These are phyloP conservation scores for Discostella stelligeroides DNA, from an alignment of 108 stramenopile species.

Conservation along the genomic window DNA sequence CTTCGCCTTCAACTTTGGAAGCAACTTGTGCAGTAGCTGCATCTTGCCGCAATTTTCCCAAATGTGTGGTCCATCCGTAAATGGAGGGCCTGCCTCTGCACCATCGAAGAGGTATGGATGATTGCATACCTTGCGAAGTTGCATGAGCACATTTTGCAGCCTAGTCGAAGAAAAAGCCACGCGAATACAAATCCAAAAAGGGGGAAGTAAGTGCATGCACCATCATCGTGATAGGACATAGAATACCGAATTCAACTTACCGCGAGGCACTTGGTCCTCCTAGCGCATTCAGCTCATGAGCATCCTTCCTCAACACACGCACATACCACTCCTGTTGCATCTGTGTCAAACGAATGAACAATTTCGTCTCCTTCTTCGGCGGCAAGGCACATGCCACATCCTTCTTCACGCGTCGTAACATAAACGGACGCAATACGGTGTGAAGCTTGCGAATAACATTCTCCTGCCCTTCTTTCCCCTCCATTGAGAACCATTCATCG, in stretches of 20 bases:
- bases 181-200: too few relatives aligned
- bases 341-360: slow-evolving; percentile 86
- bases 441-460: slow-evolving; percentile 97
- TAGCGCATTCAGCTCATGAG: slow-evolving; percentile 88
- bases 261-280: slow-evolving; percentile 93
- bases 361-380: slow-evolving; percentile 94
- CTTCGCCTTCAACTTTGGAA: slow-evolving; percentile 89
- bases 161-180: too few relatives aligned
- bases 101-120: slow-evolving; percentile 99
- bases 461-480: slow-evolving; percentile 52
- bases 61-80: slow-evolving; percentile 95
- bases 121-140: slow-evolving; percentile 98
- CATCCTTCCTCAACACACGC: slow-evolving; percentile 90
- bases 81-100: slow-evolving; percentile 96
- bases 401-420: slow-evolving; percentile 97
- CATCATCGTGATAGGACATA: too few relatives aligned
- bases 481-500: slow-evolving; percentile 92
- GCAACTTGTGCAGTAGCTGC: slow-evolving; percentile 89
- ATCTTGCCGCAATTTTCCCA: slow-evolving; percentile 98
- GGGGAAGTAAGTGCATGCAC: too few relatives aligned
- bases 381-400: slow-evolving; percentile 96
- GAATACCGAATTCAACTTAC: too few relatives aligned
- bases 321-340: slow-evolving; percentile 98
- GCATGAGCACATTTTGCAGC: slow-evolving; percentile 97
- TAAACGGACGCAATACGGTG: slow-evolving; percentile 96